Evolutionary conservation across 768 basidiomycete genomes (phyloP), one percentile per base, ranked within the genome.

Genomic region (Collybiopsis luxurians): DNA sequence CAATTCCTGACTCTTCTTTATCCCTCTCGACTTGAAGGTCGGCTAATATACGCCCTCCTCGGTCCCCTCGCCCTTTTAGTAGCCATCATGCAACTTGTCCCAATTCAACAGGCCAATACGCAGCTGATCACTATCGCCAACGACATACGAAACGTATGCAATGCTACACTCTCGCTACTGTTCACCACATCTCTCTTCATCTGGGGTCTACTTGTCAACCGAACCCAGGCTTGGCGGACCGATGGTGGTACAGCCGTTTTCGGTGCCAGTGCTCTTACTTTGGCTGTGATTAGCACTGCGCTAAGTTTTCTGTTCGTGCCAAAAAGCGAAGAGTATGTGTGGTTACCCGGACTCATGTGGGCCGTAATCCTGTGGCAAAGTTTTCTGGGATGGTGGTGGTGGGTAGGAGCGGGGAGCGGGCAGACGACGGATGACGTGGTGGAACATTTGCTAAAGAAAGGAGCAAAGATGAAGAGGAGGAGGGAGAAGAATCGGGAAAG

Each of bases 341-440:
- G 97, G 97, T 79, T 98, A 56, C 91, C 93, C 0, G 84, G 87
- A 23, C 77, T 98, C 52, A 84, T 93, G 71, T 95, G 93, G 85
- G 87, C 90, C 7, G 85, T 97, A 50, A 84, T 98, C 11, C 81
- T 98, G 19, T 99, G 97, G 97, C 97, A 99, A 77, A 92, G 85
- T 70, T 96, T 95, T 71, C 72, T 97, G 21, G 94, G 92, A 0
- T 98, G 93, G 92, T 98, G 95, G 95, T 98, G 95, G 95, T 98
- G 94, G 94, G 93, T 94, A 13, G 95, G 95, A n/a, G 85, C 89
- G 2, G 90, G 93, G 4, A 92, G 89, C 78, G 90, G 87, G 9
- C 79, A 86, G 27, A 72, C 73, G 5, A 60, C 76, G 31, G 28
- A 53, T 11, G 30, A 57, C 34, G 48, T 47, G 12, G 86, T 86